These are phyloP conservation scores for Fragilaria crotonensis DNA, from an alignment of 108 stramenopile genomes.

Conservation along the genomic window DNA sequence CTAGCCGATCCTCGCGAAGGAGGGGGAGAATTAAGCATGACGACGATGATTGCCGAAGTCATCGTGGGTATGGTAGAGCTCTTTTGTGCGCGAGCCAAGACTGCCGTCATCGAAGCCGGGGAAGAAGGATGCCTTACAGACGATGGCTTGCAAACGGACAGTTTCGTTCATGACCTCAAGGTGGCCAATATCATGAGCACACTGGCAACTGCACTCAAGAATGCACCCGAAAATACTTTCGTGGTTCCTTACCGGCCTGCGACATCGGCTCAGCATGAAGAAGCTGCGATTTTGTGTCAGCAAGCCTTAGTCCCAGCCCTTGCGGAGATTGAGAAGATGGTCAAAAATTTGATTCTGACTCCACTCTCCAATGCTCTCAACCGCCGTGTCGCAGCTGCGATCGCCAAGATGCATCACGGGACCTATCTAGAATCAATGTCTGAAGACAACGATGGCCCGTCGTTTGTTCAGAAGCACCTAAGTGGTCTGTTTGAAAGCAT, in stretches of 20 bases:
- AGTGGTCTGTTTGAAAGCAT: conserved; percentile 47
- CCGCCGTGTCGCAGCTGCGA: conserved; percentile 35
- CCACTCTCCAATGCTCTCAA: conserved; percentile 70
- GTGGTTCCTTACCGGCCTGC: conserved; percentile 80
- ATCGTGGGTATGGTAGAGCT: conserved; percentile 58
- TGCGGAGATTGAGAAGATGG: conserved; percentile 67
- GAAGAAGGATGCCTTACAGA: conserved; percentile 40
- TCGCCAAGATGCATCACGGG: conserved; percentile 75
- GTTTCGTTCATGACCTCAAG: conserved; percentile 70
- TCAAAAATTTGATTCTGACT: conserved; percentile 40
- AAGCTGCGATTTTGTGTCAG: conserved; percentile 64
- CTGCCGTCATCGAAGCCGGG: conserved; percentile 51
- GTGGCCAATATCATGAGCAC: conserved; percentile 57
- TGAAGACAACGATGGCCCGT: conserved; percentile 18
- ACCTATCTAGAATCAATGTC: conserved; percentile 35
- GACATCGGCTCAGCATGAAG: conserved; percentile 67
- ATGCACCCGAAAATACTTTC: conserved; percentile 73
- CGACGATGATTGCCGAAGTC: conserved; percentile 70
- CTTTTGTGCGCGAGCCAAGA: conserved; percentile 61
- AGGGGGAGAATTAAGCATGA: conserved; percentile 69
- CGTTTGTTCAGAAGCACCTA: conserved; percentile 73
- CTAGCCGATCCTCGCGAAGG: conserved; percentile 79
- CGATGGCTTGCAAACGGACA: conserved; percentile 47
- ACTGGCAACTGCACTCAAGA: conserved; percentile 39
- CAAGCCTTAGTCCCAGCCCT: conserved; percentile 58